Evolutionary conservation across 2,329 filamentous ascomycete genomes (phyloP), one percentile per base, ranked within the genome.

Genomic region (Neocatenulostroma microsporum): DNA sequence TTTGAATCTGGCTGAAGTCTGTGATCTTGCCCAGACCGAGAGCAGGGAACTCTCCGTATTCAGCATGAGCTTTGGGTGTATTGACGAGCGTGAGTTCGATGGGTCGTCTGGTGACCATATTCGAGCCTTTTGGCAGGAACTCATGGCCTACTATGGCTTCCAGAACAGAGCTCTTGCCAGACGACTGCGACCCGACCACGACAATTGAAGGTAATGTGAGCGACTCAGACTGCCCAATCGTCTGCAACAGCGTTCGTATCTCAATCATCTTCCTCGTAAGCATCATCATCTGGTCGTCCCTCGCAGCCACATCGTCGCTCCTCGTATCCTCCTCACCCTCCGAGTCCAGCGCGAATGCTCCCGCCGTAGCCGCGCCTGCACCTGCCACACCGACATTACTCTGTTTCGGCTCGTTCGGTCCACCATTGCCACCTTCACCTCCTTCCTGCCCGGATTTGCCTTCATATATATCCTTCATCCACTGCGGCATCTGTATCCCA

Each of bases 251-350:
- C 49, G 81, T 88, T 49, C 93, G 74, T 39, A 98, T 96, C 67
- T 98, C 91, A 55, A 98, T 98, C 91, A 98, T 98, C 67, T 96
- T 96, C 67, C 91, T 89, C 2, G 93, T 98, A 55, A 98, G 69
- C 49, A 95, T 73, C 91, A 98, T 98, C 89, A 98, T 98, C 62
- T 98, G 91, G 58, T 98, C 91, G 54, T 98, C 91, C 53, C 79
- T 78, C 13, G 86, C 84, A 32, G 74, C 71, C 54, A 83, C 78
- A 38, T 81, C 76, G 14, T 66, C 69, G 7, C 70, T 67, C 37
- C 78, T 70, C 4, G 70, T 62, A 45, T 81, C 76, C 23, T 89
- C 77, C 25, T 75, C 71, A 3, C 69, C 64, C 2, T 78, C 75
- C 39, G 80, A 71, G 15, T 85, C 79, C 51, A 88, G 82, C 24